phyloP scores from a whole-genome alignment of 768 basidiomycete species.

The Leccinum arenicola region DNA sequence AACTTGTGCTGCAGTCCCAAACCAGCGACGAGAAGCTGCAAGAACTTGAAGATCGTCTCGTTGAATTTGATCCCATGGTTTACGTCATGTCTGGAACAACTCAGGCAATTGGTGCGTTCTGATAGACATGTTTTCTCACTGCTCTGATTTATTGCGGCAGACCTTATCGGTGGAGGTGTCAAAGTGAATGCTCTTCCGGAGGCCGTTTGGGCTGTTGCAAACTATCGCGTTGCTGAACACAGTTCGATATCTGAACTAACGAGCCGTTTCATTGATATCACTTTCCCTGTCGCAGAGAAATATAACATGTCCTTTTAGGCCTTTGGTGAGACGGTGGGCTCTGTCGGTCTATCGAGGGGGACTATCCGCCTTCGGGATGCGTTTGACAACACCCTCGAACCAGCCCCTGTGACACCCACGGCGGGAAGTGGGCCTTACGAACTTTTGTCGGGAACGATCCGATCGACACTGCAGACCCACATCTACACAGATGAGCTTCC shows the following conservation, averaged over 20 bases:
- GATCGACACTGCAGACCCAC: conserved; percentile 35
- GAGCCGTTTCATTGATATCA: conserved; percentile 9
- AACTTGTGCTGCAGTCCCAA: conserved; percentile 22
- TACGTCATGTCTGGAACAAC: conserved; percentile 24
- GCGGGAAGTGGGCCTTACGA: conserved; percentile 34
- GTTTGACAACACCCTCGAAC: conserved; percentile 33
- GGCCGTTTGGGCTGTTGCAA: conserved; percentile 33
- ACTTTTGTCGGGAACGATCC: conserved; percentile 44
- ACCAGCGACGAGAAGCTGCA: conserved; percentile 20
- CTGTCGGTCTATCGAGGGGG: conserved; percentile 30
- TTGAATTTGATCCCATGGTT: conserved; percentile 21
- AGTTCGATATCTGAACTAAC: conserved; percentile 20
- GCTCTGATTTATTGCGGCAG: conserved; percentile 31
- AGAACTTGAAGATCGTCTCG: conserved; percentile 15
- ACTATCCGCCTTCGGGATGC: conserved; percentile 37
- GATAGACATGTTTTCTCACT: conserved; percentile 1
- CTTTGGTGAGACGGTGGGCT: conserved; percentile 35
- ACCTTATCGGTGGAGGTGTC: conserved; percentile 40
- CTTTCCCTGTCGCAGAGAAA: conserved; percentile 21
- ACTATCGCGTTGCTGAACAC: conserved; percentile 35
- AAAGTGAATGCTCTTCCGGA: conserved; percentile 51
- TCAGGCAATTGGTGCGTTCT: conserved; percentile 25
- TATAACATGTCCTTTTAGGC: conserved; percentile 42
- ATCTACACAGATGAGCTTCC: conserved; percentile 25
- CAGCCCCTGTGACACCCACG: conserved; percentile 44